phyloP scores from a whole-genome alignment of 805 yeast species.

The Candida insectalens region DNA sequence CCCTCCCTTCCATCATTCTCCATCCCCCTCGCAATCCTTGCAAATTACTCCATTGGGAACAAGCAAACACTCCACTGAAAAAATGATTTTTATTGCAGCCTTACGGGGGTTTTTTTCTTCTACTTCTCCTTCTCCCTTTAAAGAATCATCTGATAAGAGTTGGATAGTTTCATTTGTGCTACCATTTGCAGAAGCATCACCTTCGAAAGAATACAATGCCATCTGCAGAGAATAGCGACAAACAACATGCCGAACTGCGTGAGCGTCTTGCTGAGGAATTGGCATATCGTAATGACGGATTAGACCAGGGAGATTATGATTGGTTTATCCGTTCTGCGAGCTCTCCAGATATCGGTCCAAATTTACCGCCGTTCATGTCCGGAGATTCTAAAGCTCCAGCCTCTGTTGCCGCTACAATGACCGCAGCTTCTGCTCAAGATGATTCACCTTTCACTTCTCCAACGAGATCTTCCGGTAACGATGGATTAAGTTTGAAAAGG shows the following conservation, averaged over 20 bases:
- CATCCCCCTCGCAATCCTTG: not conserved
- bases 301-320: conserved; percentile 20
- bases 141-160: too few relatives aligned
- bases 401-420: conserved; percentile 12
- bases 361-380: conserved; percentile 17
- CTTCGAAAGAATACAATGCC: not conserved
- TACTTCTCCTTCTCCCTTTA: too few relatives aligned
- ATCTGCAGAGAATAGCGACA: conserved; percentile 2
- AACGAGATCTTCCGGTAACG: too few relatives aligned
- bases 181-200: too few relatives aligned
- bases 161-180: too few relatives aligned
- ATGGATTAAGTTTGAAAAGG: conserved; percentile 13
- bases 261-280: conserved; percentile 21
- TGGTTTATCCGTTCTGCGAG: conserved; percentile 18
- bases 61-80: not conserved
- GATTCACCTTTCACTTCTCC: too few relatives aligned
- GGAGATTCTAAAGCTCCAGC: conserved; percentile 18
- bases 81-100: too few relatives aligned
- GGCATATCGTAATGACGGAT: conserved; percentile 6
- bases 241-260: conserved; percentile 21
- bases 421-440: conserved; percentile 5
- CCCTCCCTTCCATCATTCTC: not conserved
- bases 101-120: too few relatives aligned
- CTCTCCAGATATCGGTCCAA: conserved; percentile 11
- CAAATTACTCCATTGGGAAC: not conserved